Base-by-base conservation (phyloP, 805 yeast species). In the Zygosaccharomyces pseudorouxii region DNA sequence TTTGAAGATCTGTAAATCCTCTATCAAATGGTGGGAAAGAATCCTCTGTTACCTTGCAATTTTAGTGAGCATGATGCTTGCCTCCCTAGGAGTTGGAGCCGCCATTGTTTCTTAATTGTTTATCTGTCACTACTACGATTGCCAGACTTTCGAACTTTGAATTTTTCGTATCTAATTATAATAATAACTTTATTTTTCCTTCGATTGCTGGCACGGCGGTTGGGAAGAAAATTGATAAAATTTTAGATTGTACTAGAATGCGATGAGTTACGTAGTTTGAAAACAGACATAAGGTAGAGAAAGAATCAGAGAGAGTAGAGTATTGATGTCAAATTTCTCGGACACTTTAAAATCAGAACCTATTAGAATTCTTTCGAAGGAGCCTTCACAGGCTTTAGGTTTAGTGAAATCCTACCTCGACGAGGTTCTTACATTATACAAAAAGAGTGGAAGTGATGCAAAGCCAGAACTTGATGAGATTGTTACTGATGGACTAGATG, bases 401-500 rank as follows among this genome's bases (percentile, higher is more conserved):
- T 38, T 58, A 11, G 63, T 58, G 12, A 62, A 62, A 44, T 25
- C 52, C 4, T 58, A 62, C 45, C 51, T 65, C 18, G 69, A 65
- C 46, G 53, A 52, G 6, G 63, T 66, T 3, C 59, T 63, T 22
- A 43, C 46, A 16, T 48, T 49, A 11, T 57, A 59, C 16, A 60
- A 54, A 38, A 38, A 46, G 3, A 46, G 51, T 23, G 57, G 50
- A 14, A 44, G 51, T 22, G 45, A 38, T 16, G 45, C 43, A 11
- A 67, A 68, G 46, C 78, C 93, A 0, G 84, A 86, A 5, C 72
- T 92, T 18, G 96, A 89, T 65, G 89, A 87, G 62, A 75, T 92
- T 18, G 80, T 84, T 56, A 76, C 85, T 11, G 95, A 89, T 42
- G 98, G 97, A 0, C 72, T 92, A 47, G 96, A 87, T 64, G 82